Base-by-base conservation (phyloP, 2,329 filamentous ascomycete species). In the Monosporascus ibericus region DNA sequence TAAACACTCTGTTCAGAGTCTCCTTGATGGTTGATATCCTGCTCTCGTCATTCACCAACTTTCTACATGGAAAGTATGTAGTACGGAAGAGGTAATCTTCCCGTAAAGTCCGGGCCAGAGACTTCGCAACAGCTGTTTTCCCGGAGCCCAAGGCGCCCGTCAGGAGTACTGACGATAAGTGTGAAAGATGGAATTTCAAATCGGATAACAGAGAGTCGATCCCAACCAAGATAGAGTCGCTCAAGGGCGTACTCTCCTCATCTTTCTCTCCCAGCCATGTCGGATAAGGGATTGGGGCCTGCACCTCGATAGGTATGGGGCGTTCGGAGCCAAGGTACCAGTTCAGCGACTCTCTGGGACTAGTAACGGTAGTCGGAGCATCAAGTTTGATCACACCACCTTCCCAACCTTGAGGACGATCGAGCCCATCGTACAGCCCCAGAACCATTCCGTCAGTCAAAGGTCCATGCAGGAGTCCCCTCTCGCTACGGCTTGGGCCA, bases 1-100 rank as follows among this genome's bases (percentile, higher is more conserved):
- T 90, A 67, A 99, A 97, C 2, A 95, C 71, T 17, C 90, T 82
- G 48, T 82, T 86, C 5, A 99, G 72, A 0, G 85, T 94, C 64
- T 97, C 92, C 65, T 95, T 96, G 70, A 99, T 90, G 0, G 88
- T 90, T 2, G 90, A 88, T 15, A 96, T 84, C 53, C 92, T 82
- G 39, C 86, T 95, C 68, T 99, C 94, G 55, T 97, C 92, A 1
- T 88, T 96, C 27, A 96, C 86, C 4, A 96, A 77, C 56, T 88
- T 92, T 27, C 88, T 83, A 62, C 92, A 97, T 0, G 90, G 82
- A 58, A 95, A 91, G 70, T 95, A 96, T 5, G 86, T 84, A 1
- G 87, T 87, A 65, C 95, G 87, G 65, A 89, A 96, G 0, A 96
- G 75, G 49, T 82, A 80, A 46, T 90, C 84, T 50, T 79, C 79